Base-by-base conservation (phyloP, 371 early-diverging fungal species). In the Apophysomyces elegans region DNA sequence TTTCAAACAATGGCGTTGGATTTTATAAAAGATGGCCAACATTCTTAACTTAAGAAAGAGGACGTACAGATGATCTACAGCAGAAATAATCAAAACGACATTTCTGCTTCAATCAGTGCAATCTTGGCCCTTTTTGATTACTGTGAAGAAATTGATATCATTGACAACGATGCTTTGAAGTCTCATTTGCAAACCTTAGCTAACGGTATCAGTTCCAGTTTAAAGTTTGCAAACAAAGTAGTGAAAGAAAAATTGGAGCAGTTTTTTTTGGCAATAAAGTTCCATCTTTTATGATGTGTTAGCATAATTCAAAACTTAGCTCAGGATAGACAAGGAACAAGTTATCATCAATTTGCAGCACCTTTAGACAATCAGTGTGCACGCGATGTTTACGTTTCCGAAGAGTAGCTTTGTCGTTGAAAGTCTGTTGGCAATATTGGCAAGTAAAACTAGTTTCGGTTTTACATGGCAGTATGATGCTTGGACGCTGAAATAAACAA, bases 351-450 rank as follows among this genome's bases (percentile, higher is more conserved):
- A 2, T 26, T 3, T 2, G 43, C 14, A 43, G 43, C 43, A 43
- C 43, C 14, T 43, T 43, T n/a, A 47, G 16, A 47, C 16, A n/a
- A 47, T 13, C 47, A 7, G 47, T 47, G 47, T 47, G 47, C 47
- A 21, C 47, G 47, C 47, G 47, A 12, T 47, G 0, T 47, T 47
- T 47, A 16, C 18, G 47, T 47, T 47, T 47, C 47, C 47, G 18
- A 47, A 47, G 47, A 18, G n/a, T 47, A 47, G 18, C 47, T 47
- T 18, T 47, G 47, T 47, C 16, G 47, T 47, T 16, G 47, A 47
- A 41, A 41, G 41, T 41, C 41, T 41, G 5, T 41, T 5, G 0
- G 41, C 41, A 5, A 41, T 41, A 5, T 5, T 11, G 41, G 4
- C 41, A 41, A 41, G 41, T 1, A 41, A 41, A 41, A 41, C 11